Base-by-base conservation (phyloP, 2,329 filamentous ascomycete genomes). In the Fusarium floridanum region DNA sequence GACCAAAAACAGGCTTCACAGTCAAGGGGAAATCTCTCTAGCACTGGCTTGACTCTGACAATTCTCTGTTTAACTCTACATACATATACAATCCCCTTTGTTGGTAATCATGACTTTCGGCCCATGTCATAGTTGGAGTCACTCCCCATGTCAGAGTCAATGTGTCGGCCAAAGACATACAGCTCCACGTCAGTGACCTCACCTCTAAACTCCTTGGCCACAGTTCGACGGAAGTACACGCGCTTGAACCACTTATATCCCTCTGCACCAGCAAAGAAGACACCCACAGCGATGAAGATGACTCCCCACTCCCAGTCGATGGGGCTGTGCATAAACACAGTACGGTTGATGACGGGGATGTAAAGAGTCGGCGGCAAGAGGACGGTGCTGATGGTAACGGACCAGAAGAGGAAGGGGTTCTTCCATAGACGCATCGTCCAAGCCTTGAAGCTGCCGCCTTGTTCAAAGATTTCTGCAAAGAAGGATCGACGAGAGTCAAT, bases 291-390 rank as follows among this genome's bases (percentile, higher is more conserved):
- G 39, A 92, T 83, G 68, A 94, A 89, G 1, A 93, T 90, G 53
- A 94, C 87, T 0, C 85, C 90, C 92, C 91, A 94, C 80, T 94
- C 92, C 91, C 91, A 92, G 8, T 83, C 86, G 66, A 94, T 93
- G 0, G 88, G 88, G 2, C 83, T 86, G 74, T 94, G 92, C 78
- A 91, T 88, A 81, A 93, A 93, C 0, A 94, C 91, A 2, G 85
- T 83, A 9, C 86, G 86, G 79, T 93, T 93, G 76, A 94, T 85
- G 12, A 89, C 89, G 0, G 92, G 92, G 62, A 94, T 93, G 76
- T 94, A 94, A 0, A 92, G 82, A 5, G 88, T 87, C 0, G 90
- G 90, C 72, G 92, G 90, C 1, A 90, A 85, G 4, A 87, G 86
- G 29, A 91, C 72, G 70, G 88, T 88, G 10, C 90, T 90, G 9